Evolutionary conservation across 1,284 basidiomycete species (phyloP).

Genomic region (Tausonia pullulans): DNA sequence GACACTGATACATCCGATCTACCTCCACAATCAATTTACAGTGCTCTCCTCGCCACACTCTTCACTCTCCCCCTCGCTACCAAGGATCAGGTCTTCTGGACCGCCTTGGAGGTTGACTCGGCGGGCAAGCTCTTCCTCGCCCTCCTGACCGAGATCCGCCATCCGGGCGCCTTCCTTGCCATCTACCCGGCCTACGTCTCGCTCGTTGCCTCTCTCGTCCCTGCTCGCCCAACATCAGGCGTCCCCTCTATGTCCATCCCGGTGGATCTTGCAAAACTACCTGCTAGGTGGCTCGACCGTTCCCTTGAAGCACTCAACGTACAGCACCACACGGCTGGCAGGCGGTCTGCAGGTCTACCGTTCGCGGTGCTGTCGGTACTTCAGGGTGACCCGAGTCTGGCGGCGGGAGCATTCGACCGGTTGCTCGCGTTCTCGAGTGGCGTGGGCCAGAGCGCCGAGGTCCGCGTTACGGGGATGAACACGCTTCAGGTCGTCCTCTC

Average conservation of each 20-base stretch:
- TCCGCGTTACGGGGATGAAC: slow-evolving; percentile 2
- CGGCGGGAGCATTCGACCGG: neutral
- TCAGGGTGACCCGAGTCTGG: neutral
- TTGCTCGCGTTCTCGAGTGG: neutral
- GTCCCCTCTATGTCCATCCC: neutral
- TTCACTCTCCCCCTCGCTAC: no score
- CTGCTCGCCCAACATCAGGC: neutral
- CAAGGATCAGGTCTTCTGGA: no score
- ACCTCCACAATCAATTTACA: no score
- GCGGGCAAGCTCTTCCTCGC: neutral
- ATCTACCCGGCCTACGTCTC: slow-evolving; percentile 5
- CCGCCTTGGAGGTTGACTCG: no score
- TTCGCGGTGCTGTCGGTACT: slow-evolving; percentile 3
- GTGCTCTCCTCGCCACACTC: no score
- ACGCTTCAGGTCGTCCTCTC: neutral
- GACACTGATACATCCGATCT: no score
- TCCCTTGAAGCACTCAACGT: slow-evolving; percentile 1
- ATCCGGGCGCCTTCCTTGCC: slow-evolving; percentile 9
- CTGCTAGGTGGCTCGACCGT: no score
- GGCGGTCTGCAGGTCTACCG: slow-evolving; percentile 10
- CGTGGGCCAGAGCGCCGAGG: neutral
- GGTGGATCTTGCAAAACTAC: neutral
- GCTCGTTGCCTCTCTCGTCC: slow-evolving; percentile 6
- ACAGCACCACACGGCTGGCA: slow-evolving; percentile 7
- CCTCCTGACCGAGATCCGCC: slow-evolving; percentile 11